Percentiles rank a stretch among this genome's conserved stretches.
phyloP scores from a whole-genome alignment of 2,329 filamentous ascomycete genomes.

The Fusarium pininemorale region DNA sequence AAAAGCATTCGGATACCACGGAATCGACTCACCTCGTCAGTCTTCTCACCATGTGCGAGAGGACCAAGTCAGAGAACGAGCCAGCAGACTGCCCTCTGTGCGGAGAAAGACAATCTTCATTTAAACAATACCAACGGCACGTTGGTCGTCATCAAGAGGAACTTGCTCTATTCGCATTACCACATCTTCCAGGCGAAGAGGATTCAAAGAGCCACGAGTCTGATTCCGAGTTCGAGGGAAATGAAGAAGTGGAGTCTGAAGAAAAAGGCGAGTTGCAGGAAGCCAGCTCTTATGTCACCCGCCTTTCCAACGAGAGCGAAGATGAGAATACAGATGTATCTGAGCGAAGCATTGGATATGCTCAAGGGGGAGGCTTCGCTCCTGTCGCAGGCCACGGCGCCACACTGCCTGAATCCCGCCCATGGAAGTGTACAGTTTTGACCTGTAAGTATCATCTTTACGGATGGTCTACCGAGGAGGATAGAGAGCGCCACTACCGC shows the following conservation, averaged over 20 bases:
- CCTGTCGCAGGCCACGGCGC: neutral
- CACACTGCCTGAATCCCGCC: conserved; percentile 66
- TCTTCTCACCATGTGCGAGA: neutral
- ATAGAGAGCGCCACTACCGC: conserved; percentile 92
- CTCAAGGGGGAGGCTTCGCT: too few relatives aligned
- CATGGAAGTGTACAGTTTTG: conserved; percentile 88
- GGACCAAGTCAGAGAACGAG: fast-evolving
- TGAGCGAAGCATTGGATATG: too few relatives aligned
- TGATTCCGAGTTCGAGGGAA: too few relatives aligned
- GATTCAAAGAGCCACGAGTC: fast-evolving
- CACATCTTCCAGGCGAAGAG: fast-evolving
- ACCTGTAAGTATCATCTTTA: conserved; percentile 89
- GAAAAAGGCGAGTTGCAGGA: too few relatives aligned
- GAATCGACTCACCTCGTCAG: fast-evolving
- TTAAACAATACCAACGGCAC: neutral
- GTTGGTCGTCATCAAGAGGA: conserved; percentile 2
- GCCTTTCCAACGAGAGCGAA: fast-evolving
- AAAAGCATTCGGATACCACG: fast-evolving
- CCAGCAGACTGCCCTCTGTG: neutral
- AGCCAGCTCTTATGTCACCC: too few relatives aligned
- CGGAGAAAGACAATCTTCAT: fast-evolving
- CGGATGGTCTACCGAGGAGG: conserved; percentile 96
- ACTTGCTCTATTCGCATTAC: neutral
- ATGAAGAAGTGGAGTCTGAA: too few relatives aligned
- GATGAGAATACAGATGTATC: too few relatives aligned